phyloP scores from a whole-genome alignment of 176 grass and related monocot genomes.

The Otatea glauca region DNA sequence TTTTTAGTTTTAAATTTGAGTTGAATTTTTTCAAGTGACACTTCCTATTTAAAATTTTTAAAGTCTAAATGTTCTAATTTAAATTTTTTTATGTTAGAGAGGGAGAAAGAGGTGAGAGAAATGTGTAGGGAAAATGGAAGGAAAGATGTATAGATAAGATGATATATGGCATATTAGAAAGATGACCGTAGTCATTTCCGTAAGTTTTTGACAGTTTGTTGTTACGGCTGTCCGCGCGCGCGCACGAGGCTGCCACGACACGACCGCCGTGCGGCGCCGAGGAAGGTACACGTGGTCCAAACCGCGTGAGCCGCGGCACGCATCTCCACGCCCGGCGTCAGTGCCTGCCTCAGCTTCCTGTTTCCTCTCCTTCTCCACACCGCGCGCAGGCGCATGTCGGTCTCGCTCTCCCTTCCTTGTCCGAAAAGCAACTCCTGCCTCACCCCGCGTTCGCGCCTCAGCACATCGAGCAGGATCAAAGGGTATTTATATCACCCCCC shows the following conservation, averaged over 20 bases:
- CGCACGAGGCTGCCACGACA: not conserved
- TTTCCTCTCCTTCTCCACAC: not conserved
- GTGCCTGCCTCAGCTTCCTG: not conserved
- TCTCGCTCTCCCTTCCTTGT: conserved; percentile 50
- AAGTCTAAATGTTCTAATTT: too few relatives aligned
- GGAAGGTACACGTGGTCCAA: not conserved
- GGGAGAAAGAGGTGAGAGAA: too few relatives aligned
- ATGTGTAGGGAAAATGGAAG: too few relatives aligned
- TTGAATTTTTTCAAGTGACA: too few relatives aligned
- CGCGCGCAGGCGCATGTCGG: not conserved
- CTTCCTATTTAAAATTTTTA: too few relatives aligned
- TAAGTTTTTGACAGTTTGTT: not conserved
- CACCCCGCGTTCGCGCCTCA: not conserved
- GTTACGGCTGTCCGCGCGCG: not conserved
- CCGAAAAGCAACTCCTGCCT: conserved; percentile 46
- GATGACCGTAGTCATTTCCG: too few relatives aligned
- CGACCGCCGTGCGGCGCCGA: not conserved
- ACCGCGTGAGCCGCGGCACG: conserved; percentile 52
- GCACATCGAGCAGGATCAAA: conserved; percentile 10
- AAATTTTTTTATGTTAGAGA: too few relatives aligned
- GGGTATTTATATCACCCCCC: conserved; percentile 41
- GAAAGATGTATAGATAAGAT: too few relatives aligned
- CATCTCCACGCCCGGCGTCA: conserved; percentile 26
- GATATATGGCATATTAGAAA: too few relatives aligned
- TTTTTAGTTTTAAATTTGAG: too few relatives aligned